A percentile compares a stretch with the other conserved stretches of the same genome.
Conservation (phyloP, 257 asterid genomes). For the Solanum pimpinellifolium region DNA sequence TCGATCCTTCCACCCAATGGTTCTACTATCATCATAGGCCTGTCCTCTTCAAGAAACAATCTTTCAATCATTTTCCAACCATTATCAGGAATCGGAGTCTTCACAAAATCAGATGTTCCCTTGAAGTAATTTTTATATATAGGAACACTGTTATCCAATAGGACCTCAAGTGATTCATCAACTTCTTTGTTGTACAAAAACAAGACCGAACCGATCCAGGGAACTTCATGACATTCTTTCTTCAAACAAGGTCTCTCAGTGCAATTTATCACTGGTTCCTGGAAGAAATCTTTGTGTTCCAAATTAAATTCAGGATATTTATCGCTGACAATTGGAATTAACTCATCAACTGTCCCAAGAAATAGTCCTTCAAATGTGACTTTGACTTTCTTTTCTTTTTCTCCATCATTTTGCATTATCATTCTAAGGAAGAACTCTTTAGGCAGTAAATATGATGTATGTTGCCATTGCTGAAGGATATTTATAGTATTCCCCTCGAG, state of each 20-base stretch:
- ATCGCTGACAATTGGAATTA: not conserved
- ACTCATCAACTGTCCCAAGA: conserved; percentile 11
- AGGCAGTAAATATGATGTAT: not conserved
- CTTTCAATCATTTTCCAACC: conserved; percentile 10
- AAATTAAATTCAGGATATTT: conserved; percentile 8
- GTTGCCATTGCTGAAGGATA: conserved; percentile 17
- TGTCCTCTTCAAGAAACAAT: not conserved
- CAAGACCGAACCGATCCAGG: conserved; percentile 14
- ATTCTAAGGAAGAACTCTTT: conserved; percentile 10
- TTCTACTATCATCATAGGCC: conserved; percentile 7
- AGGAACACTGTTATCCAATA: not conserved
- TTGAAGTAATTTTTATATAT: not conserved
- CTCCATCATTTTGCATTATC: not conserved
- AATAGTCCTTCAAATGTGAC: conserved; percentile 9
- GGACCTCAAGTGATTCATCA: not conserved
- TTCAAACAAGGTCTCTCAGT: not conserved
- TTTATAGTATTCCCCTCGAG: not conserved
- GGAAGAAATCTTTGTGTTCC: conserved; percentile 5
- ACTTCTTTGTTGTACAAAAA: not conserved
- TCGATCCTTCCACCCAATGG: conserved; percentile 20
- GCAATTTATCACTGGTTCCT: not conserved
- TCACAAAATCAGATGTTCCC: conserved; percentile 17
- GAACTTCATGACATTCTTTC: conserved; percentile 1
- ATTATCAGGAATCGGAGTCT: conserved; percentile 1
- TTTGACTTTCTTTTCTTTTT: not conserved